Evolutionary conservation across 2,329 filamentous ascomycete genomes (phyloP), one percentile per base, ranked within the genome.

Genomic region (Beauveria pseudobassiana): DNA sequence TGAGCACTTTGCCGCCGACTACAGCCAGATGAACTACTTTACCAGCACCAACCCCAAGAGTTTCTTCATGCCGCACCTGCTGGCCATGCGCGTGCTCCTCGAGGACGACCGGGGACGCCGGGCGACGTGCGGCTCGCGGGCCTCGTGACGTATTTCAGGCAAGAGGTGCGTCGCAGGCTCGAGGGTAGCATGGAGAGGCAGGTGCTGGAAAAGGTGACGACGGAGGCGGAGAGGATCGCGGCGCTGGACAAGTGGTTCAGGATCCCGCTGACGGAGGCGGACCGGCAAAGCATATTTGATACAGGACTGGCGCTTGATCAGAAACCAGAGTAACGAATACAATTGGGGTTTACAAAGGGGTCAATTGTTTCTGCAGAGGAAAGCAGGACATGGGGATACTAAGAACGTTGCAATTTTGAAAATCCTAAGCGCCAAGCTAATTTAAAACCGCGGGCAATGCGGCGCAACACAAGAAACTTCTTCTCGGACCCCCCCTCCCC

Each of bases 191-290:
- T 53, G 18, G 66, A 75, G 61, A 68, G 73, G 18, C 74, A 79
- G 65, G 67, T 78, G 6, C 61, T 82, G n/a, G 73, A 76, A 63
- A 72, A 63, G 12, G 66, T 83, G 22, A 68, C 73, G 58, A 78
- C 63, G 2, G 84, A 86, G 68, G 70, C 72, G 12, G 75, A 84
- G 52, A 72, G 84, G 10, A 72, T 83, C 22, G 63, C 67, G 51
- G 81, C 78, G 12, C 68, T 86, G 65, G 73, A 75, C 48, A 75
- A 75, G 64, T 79, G 78, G 65, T 86, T 85, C 65, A 73, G 70
- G 8, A 77, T 87, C 53, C 68, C 73, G 42, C 69, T 87, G 38
- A 75, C 67, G 1, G 70, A 73, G 8, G 70, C 74, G 61, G 82
- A 86, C 65, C 74, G 73, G 52, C 71, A 68, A 43, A 81, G 77